These are phyloP conservation scores for Aureobasidium zeae DNA, from an alignment of 2,329 filamentous ascomycete genomes.

Conservation along the genomic window DNA sequence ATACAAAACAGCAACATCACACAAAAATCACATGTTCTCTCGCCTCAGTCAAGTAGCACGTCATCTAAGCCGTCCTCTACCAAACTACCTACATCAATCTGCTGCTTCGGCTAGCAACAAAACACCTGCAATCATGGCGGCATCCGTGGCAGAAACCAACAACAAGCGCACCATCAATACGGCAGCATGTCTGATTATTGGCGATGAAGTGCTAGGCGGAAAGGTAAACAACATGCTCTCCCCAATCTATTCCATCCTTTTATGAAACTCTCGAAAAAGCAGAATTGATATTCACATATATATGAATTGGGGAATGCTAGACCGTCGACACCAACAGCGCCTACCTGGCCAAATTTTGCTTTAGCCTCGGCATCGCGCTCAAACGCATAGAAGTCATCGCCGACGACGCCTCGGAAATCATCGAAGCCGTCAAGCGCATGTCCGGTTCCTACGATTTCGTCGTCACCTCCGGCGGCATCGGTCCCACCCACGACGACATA, in stretches of 20 bases:
- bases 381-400: conserved; percentile 88
- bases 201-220: conserved; percentile 91
- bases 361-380: conserved; percentile 56
- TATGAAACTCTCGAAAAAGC: background rate
- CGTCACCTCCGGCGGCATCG: conserved; percentile 90
- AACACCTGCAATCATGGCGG: conserved; percentile 29
- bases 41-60: conserved; percentile 64
- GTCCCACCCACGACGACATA: conserved; percentile 95
- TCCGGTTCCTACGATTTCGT: conserved; percentile 86
- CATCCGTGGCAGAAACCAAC: conserved; percentile 43
- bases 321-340: conserved; percentile 58
- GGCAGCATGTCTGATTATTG: conserved; percentile 87
- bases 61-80: conserved; percentile 57
- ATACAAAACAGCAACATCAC: too few species aligned
- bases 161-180: conserved; percentile 68
- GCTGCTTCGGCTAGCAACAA: conserved; percentile 27
- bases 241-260: too few species aligned
- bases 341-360: conserved; percentile 58
- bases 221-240: conserved; percentile 51
- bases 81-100: conserved; percentile 46
- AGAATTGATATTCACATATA: background rate
- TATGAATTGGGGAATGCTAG: too few species aligned
- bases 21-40: conserved; percentile 63
- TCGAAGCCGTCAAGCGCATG: conserved; percentile 81
- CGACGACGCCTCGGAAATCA: conserved; percentile 83